Percentiles rank a stretch among this genome's conserved stretches.
Evolutionary conservation across 352 stramenopile genomes (phyloP).

Genomic region (Pythium utonaiense): DNA sequence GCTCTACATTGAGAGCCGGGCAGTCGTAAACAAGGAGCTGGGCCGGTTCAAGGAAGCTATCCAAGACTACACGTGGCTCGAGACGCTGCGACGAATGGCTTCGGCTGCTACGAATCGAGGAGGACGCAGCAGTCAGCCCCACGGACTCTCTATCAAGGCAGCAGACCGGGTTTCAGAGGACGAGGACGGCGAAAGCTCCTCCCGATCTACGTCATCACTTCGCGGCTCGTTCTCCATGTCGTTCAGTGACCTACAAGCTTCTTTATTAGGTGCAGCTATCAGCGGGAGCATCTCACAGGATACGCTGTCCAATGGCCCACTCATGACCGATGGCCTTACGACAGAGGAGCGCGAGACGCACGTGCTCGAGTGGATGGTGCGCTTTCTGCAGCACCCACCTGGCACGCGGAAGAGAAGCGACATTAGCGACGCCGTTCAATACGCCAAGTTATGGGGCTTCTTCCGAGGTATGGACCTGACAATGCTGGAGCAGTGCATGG

Average conservation of each 20-base stretch:
- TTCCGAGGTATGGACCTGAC: conserved; percentile 45
- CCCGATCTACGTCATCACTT: neutral
- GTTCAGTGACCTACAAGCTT: conserved; percentile 25
- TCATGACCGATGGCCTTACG: conserved; percentile 2
- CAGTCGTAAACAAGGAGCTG: conserved; percentile 53
- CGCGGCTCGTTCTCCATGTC: conserved; percentile 29
- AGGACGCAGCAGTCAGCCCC: neutral
- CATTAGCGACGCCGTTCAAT: conserved; percentile 26
- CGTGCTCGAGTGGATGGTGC: conserved; percentile 35
- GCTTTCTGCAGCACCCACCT: conserved; percentile 36
- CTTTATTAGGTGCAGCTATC: conserved; percentile 26
- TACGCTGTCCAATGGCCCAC: neutral
- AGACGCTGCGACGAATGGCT: conserved; percentile 36
- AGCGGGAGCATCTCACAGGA: conserved; percentile 4
- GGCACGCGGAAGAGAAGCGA: conserved; percentile 24
- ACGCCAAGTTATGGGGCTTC: conserved; percentile 41
- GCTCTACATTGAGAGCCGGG: conserved; percentile 61
- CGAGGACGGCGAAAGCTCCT: neutral
- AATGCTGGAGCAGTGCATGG: conserved; percentile 54
- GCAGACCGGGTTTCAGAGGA: neutral
- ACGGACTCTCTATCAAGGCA: neutral
- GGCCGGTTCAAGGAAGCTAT: conserved; percentile 67
- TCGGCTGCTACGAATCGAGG: neutral
- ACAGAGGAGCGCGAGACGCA: conserved; percentile 35
- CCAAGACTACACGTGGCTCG: conserved; percentile 63